Base-by-base conservation (phyloP, 257 asterid species). In the Prunella vulgaris region DNA sequence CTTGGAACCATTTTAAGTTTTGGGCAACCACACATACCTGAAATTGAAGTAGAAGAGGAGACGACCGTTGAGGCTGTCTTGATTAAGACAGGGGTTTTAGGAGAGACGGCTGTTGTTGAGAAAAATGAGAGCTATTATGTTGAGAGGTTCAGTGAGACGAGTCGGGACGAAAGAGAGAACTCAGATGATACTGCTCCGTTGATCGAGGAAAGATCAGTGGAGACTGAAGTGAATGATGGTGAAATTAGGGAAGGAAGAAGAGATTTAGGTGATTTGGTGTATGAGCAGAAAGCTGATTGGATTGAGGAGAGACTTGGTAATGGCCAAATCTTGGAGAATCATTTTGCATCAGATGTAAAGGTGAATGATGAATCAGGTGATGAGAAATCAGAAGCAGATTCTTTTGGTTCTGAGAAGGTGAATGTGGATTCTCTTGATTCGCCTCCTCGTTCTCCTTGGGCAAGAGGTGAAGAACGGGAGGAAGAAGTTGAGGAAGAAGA, bases 1-100 rank as follows among this genome's bases (percentile, higher is more conserved):
- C 96, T 93, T 57, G 99, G 99, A 8, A 82, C 87, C 61, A 85
- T 93, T 52, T 73, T 93, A 59, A 93, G 95, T 84, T 88, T 85
- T 64, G 97, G 99, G 68, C 87, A 93, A 44, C 86, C 86, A 0
- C 84, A 86, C 75, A 49, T 87, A 72, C 97, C 99, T 1, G 91
- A 88, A 65, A 87, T 88, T n/a, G 93, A 86, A 60, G 69, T 68
- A 60, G 95, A 85, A 65, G 96, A 84, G 74, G 74, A 61, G 35
- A 80, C 70, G 51, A 74, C 77, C 0, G 76, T 77, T 44, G 90
- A 69, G 42, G 66, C 78, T 66, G 83, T 54, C 13, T 82, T 83
- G 60, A 27, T 79, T 35, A 80, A 71, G 76, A 71, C 77, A 14
- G 85, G 85, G 58, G 69, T 81, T 6, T 74, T 75, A 7, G 78